These are phyloP conservation scores for Tardiomyces digboiensis DNA, from an alignment of 1,139 yeast species.

Conservation along the genomic window DNA sequence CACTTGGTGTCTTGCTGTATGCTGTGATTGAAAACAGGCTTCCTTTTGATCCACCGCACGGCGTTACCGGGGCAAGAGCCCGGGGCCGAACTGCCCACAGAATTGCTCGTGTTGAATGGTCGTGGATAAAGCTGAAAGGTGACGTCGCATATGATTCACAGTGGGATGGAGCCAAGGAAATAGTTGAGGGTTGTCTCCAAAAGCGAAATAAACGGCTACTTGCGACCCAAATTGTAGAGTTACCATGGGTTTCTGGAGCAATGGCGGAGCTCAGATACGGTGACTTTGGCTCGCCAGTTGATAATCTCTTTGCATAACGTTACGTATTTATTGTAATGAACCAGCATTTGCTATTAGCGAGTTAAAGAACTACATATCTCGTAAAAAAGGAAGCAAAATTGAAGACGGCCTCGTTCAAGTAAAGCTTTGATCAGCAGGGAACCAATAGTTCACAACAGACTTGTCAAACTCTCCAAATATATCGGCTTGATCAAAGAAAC, in stretches of 20 bases:
- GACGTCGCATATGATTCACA: slow-evolving; percentile 20
- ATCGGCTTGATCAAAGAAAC: slow-evolving; percentile 16
- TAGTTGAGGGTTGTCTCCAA: slow-evolving; percentile 45
- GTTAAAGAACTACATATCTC: too few species aligned
- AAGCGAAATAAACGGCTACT: slow-evolving; percentile 43
- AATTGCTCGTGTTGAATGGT: slow-evolving; percentile 91
- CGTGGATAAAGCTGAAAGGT: slow-evolving; percentile 49
- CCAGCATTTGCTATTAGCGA: too few species aligned
- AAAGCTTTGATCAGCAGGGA: slow-evolving; percentile 5
- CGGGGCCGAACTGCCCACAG: slow-evolving; percentile 71
- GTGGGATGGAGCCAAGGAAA: slow-evolving; percentile 38
- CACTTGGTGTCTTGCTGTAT: slow-evolving; percentile 83
- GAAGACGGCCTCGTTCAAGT: too few species aligned
- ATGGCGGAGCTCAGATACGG: background rate
- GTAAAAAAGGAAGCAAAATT: too few species aligned
- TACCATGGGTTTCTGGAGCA: slow-evolving; percentile 25
- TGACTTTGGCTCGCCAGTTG: background rate
- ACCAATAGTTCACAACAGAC: slow-evolving; percentile 13
- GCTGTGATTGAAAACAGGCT: slow-evolving; percentile 73
- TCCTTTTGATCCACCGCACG: slow-evolving; percentile 62
- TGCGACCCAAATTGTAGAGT: slow-evolving; percentile 30
- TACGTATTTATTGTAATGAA: too few species aligned
- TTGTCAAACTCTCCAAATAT: slow-evolving; percentile 17
- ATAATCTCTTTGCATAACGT: background rate
- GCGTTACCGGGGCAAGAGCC: slow-evolving; percentile 31